Evolutionary conservation across 139 green algal genomes (phyloP).

Genomic region (Chlamydomonas sphaeroides): DNA sequence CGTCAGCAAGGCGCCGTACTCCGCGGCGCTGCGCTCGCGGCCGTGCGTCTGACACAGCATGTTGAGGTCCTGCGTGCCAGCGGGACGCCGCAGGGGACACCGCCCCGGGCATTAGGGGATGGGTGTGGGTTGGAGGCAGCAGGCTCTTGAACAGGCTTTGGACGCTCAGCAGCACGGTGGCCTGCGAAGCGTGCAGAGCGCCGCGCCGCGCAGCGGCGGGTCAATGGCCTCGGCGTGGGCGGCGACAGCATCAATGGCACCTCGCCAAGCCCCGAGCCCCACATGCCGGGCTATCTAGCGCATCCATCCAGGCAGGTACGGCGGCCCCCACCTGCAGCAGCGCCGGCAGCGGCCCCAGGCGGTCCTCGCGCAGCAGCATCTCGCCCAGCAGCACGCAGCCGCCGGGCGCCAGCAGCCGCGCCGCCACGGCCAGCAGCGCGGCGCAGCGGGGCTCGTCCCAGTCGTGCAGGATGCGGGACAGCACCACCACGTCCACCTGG

Average conservation of each 20-base stretch:
- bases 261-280: no score
- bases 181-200: no score
- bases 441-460: slow-evolving; percentile 45
- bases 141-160: no score
- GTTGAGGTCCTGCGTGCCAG: slow-evolving; percentile 36
- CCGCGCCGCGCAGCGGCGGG: no score
- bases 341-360: slow-evolving; percentile 25
- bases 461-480: slow-evolving; percentile 58
- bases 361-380: slow-evolving; percentile 55
- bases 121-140: not conserved
- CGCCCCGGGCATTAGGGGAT: not conserved
- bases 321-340: slow-evolving; percentile 52
- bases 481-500: slow-evolving; percentile 40
- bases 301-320: no score
- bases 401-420: slow-evolving; percentile 40
- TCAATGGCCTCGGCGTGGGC: no score
- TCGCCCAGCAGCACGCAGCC: slow-evolving; percentile 52
- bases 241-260: no score
- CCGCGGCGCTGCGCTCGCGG: slow-evolving; percentile 37
- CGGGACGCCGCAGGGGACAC: not conserved
- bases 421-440: slow-evolving; percentile 36
- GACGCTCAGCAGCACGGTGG: no score
- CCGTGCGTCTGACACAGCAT: slow-evolving; percentile 48
- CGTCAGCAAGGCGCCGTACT: slow-evolving; percentile 43
- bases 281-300: no score